phyloP scores from a whole-genome alignment of 1,284 basidiomycete genomes.

The Ustilago tritici region DNA sequence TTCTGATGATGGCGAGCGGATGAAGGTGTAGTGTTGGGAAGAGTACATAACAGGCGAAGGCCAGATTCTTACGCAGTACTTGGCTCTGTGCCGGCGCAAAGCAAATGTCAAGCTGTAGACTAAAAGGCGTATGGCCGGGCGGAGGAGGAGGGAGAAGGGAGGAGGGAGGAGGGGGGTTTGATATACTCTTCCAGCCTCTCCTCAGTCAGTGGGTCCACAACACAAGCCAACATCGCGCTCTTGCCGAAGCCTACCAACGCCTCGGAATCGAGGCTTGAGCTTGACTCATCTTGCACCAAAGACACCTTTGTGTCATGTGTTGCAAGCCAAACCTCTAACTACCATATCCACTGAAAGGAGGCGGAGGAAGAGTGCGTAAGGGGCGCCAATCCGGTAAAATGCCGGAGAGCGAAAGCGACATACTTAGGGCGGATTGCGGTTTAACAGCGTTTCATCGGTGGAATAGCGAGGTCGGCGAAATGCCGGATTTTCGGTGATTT shows the following conservation, averaged over 20 bases:
- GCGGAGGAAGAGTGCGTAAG: not conserved
- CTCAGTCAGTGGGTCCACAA: conserved; percentile 4
- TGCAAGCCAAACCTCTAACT: not conserved
- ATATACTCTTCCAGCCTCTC: conserved; percentile 6
- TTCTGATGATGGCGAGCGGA: not conserved
- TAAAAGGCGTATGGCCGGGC: not conserved
- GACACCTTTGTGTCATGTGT: not conserved
- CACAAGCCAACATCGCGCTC: conserved; percentile 6
- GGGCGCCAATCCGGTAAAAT: not conserved
- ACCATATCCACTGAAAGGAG: not conserved
- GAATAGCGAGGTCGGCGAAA: not conserved
- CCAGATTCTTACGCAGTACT: not conserved
- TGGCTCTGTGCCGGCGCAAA: not conserved
- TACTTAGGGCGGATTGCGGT: not conserved
- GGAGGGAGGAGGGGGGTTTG: not conserved
- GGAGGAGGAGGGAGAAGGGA: too few relatives aligned
- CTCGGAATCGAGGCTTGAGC: not conserved
- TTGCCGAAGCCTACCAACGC: not conserved
- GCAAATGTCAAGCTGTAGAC: too few relatives aligned
- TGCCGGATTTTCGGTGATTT: not conserved
- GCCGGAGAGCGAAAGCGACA: not conserved
- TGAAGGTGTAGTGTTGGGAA: conserved; percentile 5
- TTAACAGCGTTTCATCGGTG: not conserved
- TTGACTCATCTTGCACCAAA: not conserved
- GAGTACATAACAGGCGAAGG: conserved; percentile 8